A percentile compares a stretch with the other conserved stretches of the same genome.
Conservation (phyloP, 129 eudicot species). For the Flaveria robusta region DNA sequence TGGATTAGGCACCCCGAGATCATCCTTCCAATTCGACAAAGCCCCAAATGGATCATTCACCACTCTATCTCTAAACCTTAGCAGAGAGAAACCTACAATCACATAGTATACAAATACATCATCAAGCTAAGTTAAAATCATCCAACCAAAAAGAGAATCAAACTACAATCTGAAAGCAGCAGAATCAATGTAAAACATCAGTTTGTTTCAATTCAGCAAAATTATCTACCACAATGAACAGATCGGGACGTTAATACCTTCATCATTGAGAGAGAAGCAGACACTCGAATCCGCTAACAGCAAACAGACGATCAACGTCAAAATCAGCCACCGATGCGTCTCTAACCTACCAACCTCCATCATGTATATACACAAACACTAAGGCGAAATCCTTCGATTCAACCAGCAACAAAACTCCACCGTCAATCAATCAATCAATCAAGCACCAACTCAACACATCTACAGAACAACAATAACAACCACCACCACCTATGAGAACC, state of each 20-base stretch:
- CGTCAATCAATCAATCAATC: constrained; percentile 18
- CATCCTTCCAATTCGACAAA: constrained; percentile 67
- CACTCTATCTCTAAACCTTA: constrained; percentile 62
- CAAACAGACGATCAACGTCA: constrained; percentile 32
- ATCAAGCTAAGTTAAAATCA: background rate
- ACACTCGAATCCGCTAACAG: constrained; percentile 34
- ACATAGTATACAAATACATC: background rate
- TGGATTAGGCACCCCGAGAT: constrained; percentile 49
- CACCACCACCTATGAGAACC: no score
- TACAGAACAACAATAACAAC: no score
- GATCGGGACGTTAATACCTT: constrained; percentile 44
- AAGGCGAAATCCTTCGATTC: constrained; percentile 30
- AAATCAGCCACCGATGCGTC: constrained; percentile 24
- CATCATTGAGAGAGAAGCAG: constrained; percentile 49
- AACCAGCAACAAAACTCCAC: constrained; percentile 2
- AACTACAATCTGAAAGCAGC: constrained; percentile 3
- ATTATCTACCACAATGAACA: background rate
- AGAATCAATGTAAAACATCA: background rate
- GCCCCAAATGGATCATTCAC: constrained; percentile 74
- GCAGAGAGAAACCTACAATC: constrained; percentile 59
- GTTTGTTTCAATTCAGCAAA: background rate
- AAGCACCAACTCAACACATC: background rate
- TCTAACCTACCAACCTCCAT: constrained; percentile 39
- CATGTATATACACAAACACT: constrained; percentile 36
- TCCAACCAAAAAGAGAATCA: background rate